These are phyloP conservation scores for Tetrapisispora nanseiensis DNA, from an alignment of 805 yeast species.

Conservation along the genomic window DNA sequence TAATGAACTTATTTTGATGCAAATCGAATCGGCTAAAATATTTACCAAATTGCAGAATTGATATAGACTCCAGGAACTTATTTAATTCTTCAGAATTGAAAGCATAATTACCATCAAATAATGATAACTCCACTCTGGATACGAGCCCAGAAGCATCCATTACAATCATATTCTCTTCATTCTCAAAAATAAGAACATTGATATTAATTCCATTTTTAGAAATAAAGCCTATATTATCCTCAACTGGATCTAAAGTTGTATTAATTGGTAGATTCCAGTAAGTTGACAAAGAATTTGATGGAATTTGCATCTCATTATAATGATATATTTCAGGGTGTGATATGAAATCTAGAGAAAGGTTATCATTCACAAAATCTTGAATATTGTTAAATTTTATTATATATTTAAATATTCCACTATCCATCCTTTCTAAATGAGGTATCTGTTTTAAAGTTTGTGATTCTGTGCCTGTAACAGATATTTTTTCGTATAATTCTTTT, in stretches of 20 bases:
- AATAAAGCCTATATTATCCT: neutral
- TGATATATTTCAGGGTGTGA: neutral
- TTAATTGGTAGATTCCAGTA: conserved; percentile 1
- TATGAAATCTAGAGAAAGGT: too few species aligned
- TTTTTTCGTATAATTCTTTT: too few species aligned
- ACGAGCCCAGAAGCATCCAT: neutral
- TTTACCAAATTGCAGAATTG: neutral
- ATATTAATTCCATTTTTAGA: neutral
- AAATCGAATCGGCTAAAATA: neutral
- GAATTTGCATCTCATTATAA: too few species aligned
- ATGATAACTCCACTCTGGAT: neutral
- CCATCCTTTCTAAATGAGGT: too few species aligned
- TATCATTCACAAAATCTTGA: too few species aligned
- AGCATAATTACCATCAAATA: neutral
- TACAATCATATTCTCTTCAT: neutral
- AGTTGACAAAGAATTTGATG: too few species aligned
- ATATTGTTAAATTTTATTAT: too few species aligned
- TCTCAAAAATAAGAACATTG: neutral
- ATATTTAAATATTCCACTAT: too few species aligned
- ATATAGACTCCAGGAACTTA: neutral
- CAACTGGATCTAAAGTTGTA: too few species aligned
- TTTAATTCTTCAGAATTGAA: neutral
- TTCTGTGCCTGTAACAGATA: too few species aligned
- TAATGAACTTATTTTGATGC: neutral
- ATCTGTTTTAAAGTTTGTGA: too few species aligned